Evolutionary conservation across 495 filamentous ascomycete species (phyloP).

Genomic region (Penicillium turbatum): DNA sequence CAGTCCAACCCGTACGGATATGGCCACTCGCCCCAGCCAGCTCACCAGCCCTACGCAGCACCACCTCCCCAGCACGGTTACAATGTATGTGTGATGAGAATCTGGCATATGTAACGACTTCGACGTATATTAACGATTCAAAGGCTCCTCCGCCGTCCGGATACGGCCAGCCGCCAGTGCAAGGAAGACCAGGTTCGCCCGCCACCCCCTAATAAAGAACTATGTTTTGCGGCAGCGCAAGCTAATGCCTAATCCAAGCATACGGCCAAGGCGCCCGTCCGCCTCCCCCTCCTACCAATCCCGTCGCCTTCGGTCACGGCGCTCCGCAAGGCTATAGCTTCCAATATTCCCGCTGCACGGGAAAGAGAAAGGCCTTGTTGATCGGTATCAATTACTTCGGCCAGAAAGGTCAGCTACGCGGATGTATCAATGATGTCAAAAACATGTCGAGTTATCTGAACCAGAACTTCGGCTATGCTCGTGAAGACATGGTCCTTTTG

Average conservation of each 20-base stretch:
- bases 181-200: slow-evolving; percentile 37
- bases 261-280: slow-evolving; percentile 39
- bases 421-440: slow-evolving; percentile 97
- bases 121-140: slow-evolving; percentile 17
- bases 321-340: slow-evolving; percentile 77
- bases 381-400: slow-evolving; percentile 99
- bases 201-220: neutral
- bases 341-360: slow-evolving; percentile 89
- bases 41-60: slow-evolving; percentile 38
- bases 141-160: slow-evolving; percentile 29
- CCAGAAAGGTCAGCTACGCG: slow-evolving; percentile 84
- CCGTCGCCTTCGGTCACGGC: slow-evolving; percentile 67
- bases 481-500: slow-evolving; percentile 97
- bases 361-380: slow-evolving; percentile 83
- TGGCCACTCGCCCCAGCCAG: slow-evolving; percentile 39
- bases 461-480: slow-evolving; percentile 85
- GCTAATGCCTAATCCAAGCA: slow-evolving; percentile 6
- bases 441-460: slow-evolving; percentile 95
- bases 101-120: neutral
- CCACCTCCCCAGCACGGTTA: slow-evolving; percentile 44
- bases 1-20: slow-evolving; percentile 45
- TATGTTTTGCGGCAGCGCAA: neutral
- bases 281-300: slow-evolving; percentile 37
- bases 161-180: slow-evolving; percentile 36
- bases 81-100: slow-evolving; percentile 28